phyloP scores from a whole-genome alignment of 1,284 basidiomycete species.

The Trametes pubescens region DNA sequence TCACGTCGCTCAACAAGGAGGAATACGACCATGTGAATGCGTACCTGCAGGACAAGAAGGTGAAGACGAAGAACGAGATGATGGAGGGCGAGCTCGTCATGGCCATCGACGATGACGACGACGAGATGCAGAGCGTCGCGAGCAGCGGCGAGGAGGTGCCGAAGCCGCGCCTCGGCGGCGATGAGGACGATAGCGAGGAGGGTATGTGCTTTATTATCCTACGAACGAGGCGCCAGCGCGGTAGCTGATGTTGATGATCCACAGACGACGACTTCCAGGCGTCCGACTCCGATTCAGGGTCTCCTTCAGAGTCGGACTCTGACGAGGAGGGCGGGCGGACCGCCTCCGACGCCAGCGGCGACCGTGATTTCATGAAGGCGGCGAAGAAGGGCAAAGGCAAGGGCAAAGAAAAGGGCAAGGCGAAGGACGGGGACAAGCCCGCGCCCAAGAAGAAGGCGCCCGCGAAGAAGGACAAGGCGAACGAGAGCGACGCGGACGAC shows the following conservation, averaged over 20 bases:
- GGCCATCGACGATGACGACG: slow-evolving; percentile 82
- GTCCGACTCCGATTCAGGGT: slow-evolving; percentile 84
- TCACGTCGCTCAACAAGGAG: slow-evolving; percentile 95
- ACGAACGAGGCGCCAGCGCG: neutral
- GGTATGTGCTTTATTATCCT: slow-evolving; percentile 55
- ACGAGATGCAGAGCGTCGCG: slow-evolving; percentile 82
- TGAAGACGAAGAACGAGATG: slow-evolving; percentile 97
- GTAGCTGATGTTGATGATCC: slow-evolving; percentile 4
- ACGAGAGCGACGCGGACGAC: slow-evolving; percentile 43
- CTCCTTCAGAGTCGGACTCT: slow-evolving; percentile 79
- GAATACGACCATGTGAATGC: slow-evolving; percentile 90
- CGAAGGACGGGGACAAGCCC: slow-evolving; percentile 48
- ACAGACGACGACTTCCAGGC: slow-evolving; percentile 91
- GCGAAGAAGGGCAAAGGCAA: slow-evolving; percentile 56
- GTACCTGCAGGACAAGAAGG: slow-evolving; percentile 91
- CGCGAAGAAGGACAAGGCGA: slow-evolving; percentile 46
- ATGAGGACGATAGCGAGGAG: slow-evolving; percentile 84
- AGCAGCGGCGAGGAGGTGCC: slow-evolving; percentile 74
- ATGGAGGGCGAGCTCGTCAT: slow-evolving; percentile 86
- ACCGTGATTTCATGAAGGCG: slow-evolving; percentile 65
- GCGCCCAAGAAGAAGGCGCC: slow-evolving; percentile 51
- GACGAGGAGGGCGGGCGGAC: slow-evolving; percentile 78
- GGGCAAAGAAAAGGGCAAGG: slow-evolving; percentile 46
- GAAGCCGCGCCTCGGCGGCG: slow-evolving; percentile 58
- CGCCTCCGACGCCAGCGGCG: slow-evolving; percentile 82